These are phyloP conservation scores for Abrus precatorius DNA, from an alignment of 306 rosid species.

Conservation along the genomic window DNA sequence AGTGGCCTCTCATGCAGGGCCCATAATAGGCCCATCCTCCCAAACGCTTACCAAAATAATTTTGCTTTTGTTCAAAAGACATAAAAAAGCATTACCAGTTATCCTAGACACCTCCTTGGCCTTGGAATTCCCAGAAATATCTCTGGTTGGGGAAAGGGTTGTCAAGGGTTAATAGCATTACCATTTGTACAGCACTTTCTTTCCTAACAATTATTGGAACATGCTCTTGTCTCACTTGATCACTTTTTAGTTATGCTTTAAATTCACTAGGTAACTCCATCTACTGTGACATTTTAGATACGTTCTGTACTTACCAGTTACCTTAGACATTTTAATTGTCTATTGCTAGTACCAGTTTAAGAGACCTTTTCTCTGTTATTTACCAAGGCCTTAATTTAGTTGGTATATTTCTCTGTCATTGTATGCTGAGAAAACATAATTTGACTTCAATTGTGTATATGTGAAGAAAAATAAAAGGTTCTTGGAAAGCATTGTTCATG, in stretches of 20 bases:
- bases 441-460: neutral
- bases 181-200: slow-evolving; percentile 1
- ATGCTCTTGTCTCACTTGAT: slow-evolving; percentile 23
- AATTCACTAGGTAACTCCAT: neutral
- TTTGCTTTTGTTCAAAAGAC: neutral
- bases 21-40: slow-evolving; percentile 43
- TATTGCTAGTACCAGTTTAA: neutral
- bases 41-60: neutral
- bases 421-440: neutral
- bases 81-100: slow-evolving; percentile 4
- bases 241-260: neutral
- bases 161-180: neutral
- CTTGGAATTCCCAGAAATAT: slow-evolving; percentile 22
- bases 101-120: slow-evolving; percentile 38
- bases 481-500: neutral
- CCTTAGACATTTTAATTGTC: slow-evolving; percentile 6
- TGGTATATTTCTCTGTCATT: neutral
- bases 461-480: neutral
- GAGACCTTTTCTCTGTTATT: neutral
- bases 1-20: slow-evolving; percentile 26
- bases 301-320: neutral
- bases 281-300: slow-evolving; percentile 8
- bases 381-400: neutral
- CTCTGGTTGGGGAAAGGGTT: slow-evolving; percentile 36
- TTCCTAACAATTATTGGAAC: slow-evolving; percentile 8